phyloP scores from a whole-genome alignment of 208 protist species.

The Tritrichomonas musculus region DNA sequence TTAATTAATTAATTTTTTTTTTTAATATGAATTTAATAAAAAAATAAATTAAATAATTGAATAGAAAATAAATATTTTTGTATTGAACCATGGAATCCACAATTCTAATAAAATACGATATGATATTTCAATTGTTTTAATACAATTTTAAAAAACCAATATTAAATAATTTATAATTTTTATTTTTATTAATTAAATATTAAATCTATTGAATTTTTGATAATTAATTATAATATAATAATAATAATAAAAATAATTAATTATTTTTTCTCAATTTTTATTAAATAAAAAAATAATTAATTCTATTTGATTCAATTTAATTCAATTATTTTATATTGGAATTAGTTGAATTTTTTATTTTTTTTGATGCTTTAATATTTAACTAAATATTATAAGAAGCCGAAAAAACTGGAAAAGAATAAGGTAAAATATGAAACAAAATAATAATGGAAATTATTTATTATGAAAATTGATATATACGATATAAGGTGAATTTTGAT shows the following conservation, averaged over 20 bases:
- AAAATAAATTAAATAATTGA: background rate
- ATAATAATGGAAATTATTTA: no score
- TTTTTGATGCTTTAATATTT: no score
- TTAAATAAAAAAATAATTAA: background rate
- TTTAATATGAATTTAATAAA: background rate
- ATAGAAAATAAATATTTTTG: background rate
- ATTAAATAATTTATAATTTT: background rate
- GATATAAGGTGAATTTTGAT: no score
- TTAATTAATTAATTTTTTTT: background rate
- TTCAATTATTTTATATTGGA: no score
- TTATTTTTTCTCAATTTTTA: background rate
- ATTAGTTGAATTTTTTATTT: no score
- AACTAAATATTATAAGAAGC: no score
- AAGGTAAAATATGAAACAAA: no score
- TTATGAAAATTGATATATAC: no score
- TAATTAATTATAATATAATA: background rate
- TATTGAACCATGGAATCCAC: background rate
- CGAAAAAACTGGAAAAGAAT: no score
- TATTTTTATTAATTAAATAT: background rate
- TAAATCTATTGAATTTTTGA: background rate
- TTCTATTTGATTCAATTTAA: no score
- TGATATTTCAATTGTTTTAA: background rate
- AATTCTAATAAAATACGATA: background rate
- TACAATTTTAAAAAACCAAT: background rate
- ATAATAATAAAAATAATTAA: background rate